Evolutionary conservation across 768 basidiomycete genomes (phyloP).

Genomic region (Lyophyllum atratum): DNA sequence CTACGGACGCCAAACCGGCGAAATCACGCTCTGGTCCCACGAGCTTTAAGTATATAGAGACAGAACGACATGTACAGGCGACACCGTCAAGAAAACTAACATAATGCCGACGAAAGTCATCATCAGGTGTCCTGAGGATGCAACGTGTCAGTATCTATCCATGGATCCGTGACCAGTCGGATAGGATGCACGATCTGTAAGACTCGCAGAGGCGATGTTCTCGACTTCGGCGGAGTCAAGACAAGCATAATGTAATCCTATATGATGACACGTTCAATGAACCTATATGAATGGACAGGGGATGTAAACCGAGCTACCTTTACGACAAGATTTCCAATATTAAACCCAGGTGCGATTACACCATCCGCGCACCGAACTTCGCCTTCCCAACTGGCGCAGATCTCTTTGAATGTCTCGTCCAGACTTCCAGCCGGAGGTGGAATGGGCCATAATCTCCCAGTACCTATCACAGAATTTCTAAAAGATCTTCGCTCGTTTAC

Average conservation of each 20-base stretch:
- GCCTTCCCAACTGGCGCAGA: conserved; percentile 57
- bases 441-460: conserved; percentile 42
- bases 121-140: conserved; percentile 38
- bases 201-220: conserved; percentile 42
- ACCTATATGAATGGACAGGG: not conserved
- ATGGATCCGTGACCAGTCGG: conserved; percentile 57
- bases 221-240: conserved; percentile 44
- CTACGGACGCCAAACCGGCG: not conserved
- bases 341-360: conserved; percentile 46
- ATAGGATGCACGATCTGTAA: conserved; percentile 51
- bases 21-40: not conserved
- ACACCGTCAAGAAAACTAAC: not conserved
- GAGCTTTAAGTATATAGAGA: not conserved
- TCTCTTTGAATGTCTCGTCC: conserved; percentile 21
- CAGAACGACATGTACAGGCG: not conserved
- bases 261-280: not conserved
- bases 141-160: conserved; percentile 34
- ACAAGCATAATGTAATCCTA: conserved; percentile 60
- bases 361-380: conserved; percentile 43
- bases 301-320: conserved; percentile 38
- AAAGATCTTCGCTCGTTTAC: conserved; percentile 38
- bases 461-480: conserved; percentile 41
- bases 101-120: not conserved
- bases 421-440: conserved; percentile 24
- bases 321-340: conserved; percentile 42